Base-by-base conservation (phyloP, 2,329 filamentous ascomycete species). In the Clarireedia paspali region DNA sequence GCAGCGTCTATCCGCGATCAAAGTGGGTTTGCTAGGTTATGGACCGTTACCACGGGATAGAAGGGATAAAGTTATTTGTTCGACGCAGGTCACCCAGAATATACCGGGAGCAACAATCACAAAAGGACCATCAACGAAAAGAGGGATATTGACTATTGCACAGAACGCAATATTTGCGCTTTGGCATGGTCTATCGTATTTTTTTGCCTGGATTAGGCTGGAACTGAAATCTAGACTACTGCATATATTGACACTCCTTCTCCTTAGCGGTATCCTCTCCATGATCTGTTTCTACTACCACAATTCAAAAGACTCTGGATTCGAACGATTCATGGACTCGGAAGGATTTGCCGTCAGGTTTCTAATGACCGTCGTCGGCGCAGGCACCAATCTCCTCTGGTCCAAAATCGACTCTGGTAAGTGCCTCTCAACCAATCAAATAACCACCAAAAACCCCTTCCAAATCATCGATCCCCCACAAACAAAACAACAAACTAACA, bases 381-480 rank as follows among this genome's bases (percentile, higher is more conserved):
- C 75, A 3, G 55, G 68, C 4, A 68, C 73, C 30, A 70, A 73
- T 1, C 70, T 75, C 30, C 70, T 70, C 47, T 76, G 73, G 74
- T 66, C 71, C 12, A 66, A 68, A 1, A 68, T 76, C 4, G 75
- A 76, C 46, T 59, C 64, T 47, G 68, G 72, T 73, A 63, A 63
- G 66, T 58, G 23, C 10, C 30, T 24, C 24, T 34, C 46, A 24
- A 23, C 39, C 15, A 24, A 9, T n/a, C 2, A 20, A 20, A 20
- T 20, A 14, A n/a, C 12, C 36, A 24, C 24, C 23, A n/a, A 46
- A 36, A 15, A 47, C 12, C 30, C 26, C 14, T 2, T 46, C 45
- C 42, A 24, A n/a, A 14, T 12, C 17, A 70, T 14, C 20, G 20
- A 76, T 20, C 7, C 26, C 2, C 17, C 1, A 20, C 20, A 3